Percentiles rank a stretch among this genome's conserved stretches.
Conservation (phyloP, 2,329 filamentous ascomycete genomes). For the Teratosphaeria gauchensis region DNA sequence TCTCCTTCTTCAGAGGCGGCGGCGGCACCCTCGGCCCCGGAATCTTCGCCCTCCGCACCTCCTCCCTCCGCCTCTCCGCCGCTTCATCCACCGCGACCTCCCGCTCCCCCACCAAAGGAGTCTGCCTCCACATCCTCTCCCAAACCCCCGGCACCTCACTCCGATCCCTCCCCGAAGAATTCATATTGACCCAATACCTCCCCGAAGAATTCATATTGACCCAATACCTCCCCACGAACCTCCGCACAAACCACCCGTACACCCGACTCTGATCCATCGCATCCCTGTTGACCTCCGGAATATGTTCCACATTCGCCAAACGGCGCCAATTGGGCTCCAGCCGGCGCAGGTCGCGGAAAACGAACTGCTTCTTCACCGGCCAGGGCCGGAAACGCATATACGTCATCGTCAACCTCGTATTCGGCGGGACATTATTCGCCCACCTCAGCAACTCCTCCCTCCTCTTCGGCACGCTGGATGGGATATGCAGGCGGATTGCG, state of each 20-base stretch:
- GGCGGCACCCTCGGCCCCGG: not conserved
- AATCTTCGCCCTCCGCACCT: not conserved
- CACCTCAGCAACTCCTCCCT: conserved; percentile 45
- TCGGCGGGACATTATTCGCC: conserved; percentile 36
- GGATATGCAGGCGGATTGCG: conserved; percentile 60
- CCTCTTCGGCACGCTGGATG: conserved; percentile 53
- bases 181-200: conserved; percentile 17
- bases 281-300: conserved; percentile 23
- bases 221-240: conserved; percentile 15
- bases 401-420: conserved; percentile 30
- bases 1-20: not conserved
- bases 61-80: not conserved
- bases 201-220: conserved; percentile 13
- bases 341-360: conserved; percentile 17
- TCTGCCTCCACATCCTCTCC: conserved; percentile 22
- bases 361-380: conserved; percentile 21
- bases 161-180: conserved; percentile 10
- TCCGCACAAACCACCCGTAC: conserved; percentile 7
- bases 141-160: conserved; percentile 18
- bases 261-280: conserved; percentile 1
- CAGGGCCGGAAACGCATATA: conserved; percentile 33
- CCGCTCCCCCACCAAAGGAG: conserved; percentile 8
- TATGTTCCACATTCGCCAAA: conserved; percentile 22
- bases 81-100: not conserved
- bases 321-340: conserved; percentile 9